Conservation (phyloP, 495 filamentous ascomycete genomes). For the Penicillium goetzii region DNA sequence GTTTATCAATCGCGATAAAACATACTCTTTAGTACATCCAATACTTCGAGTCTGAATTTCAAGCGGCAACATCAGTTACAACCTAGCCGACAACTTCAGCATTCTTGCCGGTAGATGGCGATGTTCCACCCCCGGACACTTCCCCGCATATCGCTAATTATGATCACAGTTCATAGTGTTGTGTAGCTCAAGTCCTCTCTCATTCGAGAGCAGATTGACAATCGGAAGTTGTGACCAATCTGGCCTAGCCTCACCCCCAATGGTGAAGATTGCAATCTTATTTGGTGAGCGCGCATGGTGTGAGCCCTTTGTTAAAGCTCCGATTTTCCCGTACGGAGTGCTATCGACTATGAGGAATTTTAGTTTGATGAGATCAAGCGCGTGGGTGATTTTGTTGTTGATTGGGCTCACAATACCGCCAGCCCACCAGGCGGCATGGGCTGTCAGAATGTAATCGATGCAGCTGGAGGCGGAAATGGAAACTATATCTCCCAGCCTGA, state of each 20-base stretch:
- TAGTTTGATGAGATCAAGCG: slow-evolving; percentile 69
- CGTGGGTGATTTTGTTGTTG: slow-evolving; percentile 75
- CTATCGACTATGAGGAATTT: slow-evolving; percentile 48
- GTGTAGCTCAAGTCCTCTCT: not conserved
- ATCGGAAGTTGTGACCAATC: slow-evolving; percentile 5
- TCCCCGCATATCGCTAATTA: not conserved
- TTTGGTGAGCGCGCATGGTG: not conserved
- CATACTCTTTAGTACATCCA: not conserved
- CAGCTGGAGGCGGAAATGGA: not conserved
- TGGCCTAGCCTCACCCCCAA: not conserved
- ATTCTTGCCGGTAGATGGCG: not conserved
- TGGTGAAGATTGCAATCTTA: not conserved
- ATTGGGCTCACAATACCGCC: slow-evolving; percentile 73
- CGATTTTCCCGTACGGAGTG: not conserved
- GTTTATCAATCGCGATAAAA: too few species aligned
- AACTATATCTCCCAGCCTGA: not conserved
- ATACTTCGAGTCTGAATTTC: not conserved
- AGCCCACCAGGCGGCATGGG: slow-evolving; percentile 75
- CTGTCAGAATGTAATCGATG: slow-evolving; percentile 43
- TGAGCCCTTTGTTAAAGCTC: not conserved
- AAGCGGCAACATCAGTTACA: not conserved
- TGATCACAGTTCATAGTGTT: not conserved
- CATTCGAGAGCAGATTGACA: not conserved
- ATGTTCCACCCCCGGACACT: not conserved
- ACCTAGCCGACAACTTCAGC: not conserved